A percentile compares a stretch with the other conserved stretches of the same genome.
Evolutionary conservation across 2,329 filamentous ascomycete species (phyloP).

Genomic region (Colletotrichum cuscutae): DNA sequence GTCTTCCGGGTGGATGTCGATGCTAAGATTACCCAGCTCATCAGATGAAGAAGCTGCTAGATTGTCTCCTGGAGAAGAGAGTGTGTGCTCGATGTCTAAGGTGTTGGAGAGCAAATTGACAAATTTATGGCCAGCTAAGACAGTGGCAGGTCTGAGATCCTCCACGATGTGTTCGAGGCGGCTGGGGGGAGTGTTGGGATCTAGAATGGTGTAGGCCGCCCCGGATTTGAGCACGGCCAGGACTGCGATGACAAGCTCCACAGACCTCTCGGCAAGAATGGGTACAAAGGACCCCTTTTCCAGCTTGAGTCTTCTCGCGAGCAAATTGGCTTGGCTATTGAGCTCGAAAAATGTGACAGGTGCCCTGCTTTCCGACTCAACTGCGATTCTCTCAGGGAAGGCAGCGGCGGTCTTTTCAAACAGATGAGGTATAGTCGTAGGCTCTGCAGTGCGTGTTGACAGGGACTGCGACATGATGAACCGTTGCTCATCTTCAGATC

Average conservation of each 20-base stretch:
- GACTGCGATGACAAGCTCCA: constrained; percentile 35
- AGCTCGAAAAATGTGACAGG: background rate
- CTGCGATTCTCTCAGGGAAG: background rate
- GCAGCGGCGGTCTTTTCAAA: background rate
- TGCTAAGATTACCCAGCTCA: background rate
- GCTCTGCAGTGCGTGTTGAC: background rate
- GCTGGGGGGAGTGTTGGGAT: constrained; percentile 34
- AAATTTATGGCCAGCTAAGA: constrained; percentile 9
- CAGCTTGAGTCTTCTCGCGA: background rate
- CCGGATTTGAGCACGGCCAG: constrained; percentile 39
- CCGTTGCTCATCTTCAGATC: background rate
- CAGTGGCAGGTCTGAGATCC: constrained; percentile 24
- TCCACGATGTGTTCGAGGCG: constrained; percentile 34
- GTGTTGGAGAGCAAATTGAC: background rate
- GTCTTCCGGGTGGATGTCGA: background rate
- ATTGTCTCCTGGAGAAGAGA: background rate
- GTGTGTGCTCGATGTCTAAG: background rate
- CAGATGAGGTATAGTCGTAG: background rate
- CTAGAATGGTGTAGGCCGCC: constrained; percentile 36
- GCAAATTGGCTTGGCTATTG: background rate
- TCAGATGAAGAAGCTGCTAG: background rate
- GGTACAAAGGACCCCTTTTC: background rate
- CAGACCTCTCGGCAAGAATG: constrained; percentile 1
- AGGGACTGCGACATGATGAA: background rate
- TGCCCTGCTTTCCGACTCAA: background rate